Evolutionary conservation across 768 basidiomycete species (phyloP), one percentile per base, ranked within the genome.

Genomic region (Pleurotus citrinopileatus): DNA sequence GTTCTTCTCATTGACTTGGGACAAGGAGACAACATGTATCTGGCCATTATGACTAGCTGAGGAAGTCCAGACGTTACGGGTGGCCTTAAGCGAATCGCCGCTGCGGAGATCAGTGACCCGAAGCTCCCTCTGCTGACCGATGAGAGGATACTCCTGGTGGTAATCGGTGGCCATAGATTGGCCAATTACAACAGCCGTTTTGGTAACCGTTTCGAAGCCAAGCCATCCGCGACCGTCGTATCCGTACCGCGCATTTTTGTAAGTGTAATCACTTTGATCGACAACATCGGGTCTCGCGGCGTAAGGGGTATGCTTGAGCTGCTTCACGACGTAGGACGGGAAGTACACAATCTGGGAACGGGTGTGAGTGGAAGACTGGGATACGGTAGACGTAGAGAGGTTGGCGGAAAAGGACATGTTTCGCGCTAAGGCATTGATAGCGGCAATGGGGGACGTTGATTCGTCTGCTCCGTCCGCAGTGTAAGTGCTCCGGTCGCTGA

Each of bases 271-370:
- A n/a, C 42, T 57, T 37, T 57, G 34, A 44, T 57, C 56, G 5
- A 45, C 15, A 3, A 57, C 29, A 22, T 23, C 38, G 19, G 56
- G 19, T 13, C 40, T 36, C 10, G 46, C 53, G 3, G 56, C 44
- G 29, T 54, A 57, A 5, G 56, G 56, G 7, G 56, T 50, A 46
- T 53, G 37, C 19, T 28, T 40, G 38, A 57, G 53, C 19, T 54
- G 17, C 45, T 57, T 57, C 15, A 57, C 56, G 17, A 57, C 56
- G 44, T 37, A 57, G 1, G 56, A 54, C 3, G 56, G 56, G 45
- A 57, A 57, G 53, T 57, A 57, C 8, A 57, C 56, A 32, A 57
- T 27, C 23, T 57, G 43, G 17, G 43, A 57, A 1, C 56, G 56
- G 13, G 42, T 50, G 17, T 57, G 56, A 0, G 48, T 32, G 9